Conservation (phyloP, 2,329 filamentous ascomycete species). For the Annulohypoxylon truncatum region DNA sequence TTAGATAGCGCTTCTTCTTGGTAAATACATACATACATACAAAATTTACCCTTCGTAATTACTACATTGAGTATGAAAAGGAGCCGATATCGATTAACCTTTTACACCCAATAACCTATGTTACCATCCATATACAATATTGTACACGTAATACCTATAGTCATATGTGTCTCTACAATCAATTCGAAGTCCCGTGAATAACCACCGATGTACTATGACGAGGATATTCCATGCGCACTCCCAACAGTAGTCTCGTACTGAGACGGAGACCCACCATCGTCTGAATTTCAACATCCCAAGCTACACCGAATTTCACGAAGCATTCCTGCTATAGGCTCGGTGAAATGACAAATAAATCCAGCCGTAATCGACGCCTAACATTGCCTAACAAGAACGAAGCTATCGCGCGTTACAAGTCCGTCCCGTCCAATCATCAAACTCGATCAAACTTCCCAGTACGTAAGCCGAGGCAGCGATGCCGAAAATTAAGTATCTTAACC, state of each 20-base stretch:
- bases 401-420: conserved; percentile 5
- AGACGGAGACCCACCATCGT: conserved; percentile 27
- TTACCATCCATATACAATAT: background rate
- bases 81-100: conserved; percentile 4
- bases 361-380: conserved; percentile 21
- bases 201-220: conserved; percentile 13
- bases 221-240: conserved; percentile 33
- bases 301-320: conserved; percentile 35
- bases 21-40: conserved; percentile 16
- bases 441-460: conserved; percentile 17
- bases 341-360: conserved; percentile 30
- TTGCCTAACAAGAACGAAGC: conserved; percentile 25
- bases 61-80: conserved; percentile 12
- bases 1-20: conserved; percentile 31
- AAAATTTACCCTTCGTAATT: conserved; percentile 4
- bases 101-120: background rate
- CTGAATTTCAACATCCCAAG: conserved; percentile 20
- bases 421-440: conserved; percentile 20
- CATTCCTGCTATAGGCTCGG: conserved; percentile 31
- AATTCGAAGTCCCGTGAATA: background rate
- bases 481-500: conserved; percentile 14
- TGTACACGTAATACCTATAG: background rate
- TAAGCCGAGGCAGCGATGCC: conserved; percentile 19
- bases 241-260: conserved; percentile 18
- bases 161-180: background rate